These are phyloP conservation scores for Ceratocystis smalleyi DNA, from an alignment of 2,329 filamentous ascomycete genomes.

Conservation along the genomic window DNA sequence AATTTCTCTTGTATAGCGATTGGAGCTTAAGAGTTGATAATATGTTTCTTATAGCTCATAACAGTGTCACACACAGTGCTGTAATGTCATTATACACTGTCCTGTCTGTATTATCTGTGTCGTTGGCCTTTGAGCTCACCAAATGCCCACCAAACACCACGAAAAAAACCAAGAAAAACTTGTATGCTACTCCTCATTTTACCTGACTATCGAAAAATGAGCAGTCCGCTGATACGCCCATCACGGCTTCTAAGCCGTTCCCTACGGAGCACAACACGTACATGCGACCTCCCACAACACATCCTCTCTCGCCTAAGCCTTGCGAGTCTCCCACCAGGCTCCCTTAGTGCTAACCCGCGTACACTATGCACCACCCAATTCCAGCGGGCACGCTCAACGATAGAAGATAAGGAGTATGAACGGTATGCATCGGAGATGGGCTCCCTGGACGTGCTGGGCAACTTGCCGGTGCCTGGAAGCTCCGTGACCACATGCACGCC, in stretches of 20 bases:
- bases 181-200: not conserved
- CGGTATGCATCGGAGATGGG: constrained; percentile 12
- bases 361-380: not conserved
- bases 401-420: not conserved
- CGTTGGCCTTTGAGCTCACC: not conserved
- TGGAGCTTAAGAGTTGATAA: not conserved
- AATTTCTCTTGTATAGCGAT: constrained; percentile 23
- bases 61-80: not conserved
- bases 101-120: not conserved
- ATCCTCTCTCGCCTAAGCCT: not conserved
- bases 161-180: not conserved
- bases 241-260: not conserved
- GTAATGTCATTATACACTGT: not conserved
- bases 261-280: not conserved
- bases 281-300: not conserved
- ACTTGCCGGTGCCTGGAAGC: constrained; percentile 61
- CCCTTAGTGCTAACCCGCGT: not conserved
- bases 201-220: not conserved
- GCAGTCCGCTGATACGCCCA: not conserved
- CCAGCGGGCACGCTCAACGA: not conserved
- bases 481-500: constrained; percentile 66
- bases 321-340: not conserved
- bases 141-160: not conserved
- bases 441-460: constrained; percentile 59
- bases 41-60: not conserved